A percentile compares a stretch with the other conserved stretches of the same genome.
Conservation (phyloP, 768 basidiomycete genomes). For the Mycena vitilis region DNA sequence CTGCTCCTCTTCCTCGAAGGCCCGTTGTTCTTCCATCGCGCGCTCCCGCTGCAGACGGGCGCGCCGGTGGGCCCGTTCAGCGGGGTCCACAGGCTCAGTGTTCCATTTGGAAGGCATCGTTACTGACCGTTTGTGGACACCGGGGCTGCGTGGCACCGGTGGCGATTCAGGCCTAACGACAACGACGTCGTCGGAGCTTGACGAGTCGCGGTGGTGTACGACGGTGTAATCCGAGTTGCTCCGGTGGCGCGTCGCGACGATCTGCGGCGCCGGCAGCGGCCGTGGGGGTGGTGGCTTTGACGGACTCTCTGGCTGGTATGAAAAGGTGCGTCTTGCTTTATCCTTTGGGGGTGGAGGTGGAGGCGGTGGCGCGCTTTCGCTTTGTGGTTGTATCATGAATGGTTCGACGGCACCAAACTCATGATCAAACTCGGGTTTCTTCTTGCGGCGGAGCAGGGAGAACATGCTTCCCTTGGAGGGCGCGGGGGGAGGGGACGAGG, state of each 20-base stretch:
- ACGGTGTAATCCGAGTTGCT: constrained; percentile 57
- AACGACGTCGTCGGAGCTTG: constrained; percentile 46
- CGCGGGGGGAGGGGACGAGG: constrained; percentile 19
- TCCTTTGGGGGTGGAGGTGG: constrained; percentile 64
- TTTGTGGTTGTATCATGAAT: constrained; percentile 35
- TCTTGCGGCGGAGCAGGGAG: constrained; percentile 55
- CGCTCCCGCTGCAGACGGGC: constrained; percentile 39
- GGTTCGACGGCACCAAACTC: constrained; percentile 34
- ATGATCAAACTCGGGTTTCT: constrained; percentile 44
- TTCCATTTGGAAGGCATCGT: constrained; percentile 36
- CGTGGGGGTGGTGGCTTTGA: constrained; percentile 15
- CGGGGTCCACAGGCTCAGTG: constrained; percentile 26
- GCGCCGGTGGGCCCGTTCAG: constrained; percentile 42
- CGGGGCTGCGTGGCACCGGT: constrained; percentile 24
- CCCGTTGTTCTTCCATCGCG: constrained; percentile 59
- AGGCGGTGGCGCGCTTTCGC: constrained; percentile 32
- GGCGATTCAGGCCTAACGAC: constrained; percentile 37
- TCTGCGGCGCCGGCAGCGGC: constrained; percentile 34
- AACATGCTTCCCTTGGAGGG: constrained; percentile 41
- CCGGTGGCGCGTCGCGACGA: constrained; percentile 42
- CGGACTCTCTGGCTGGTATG: constrained; percentile 12
- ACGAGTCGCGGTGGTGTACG: constrained; percentile 45
- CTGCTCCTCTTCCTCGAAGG: constrained; percentile 57
- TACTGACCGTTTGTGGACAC: constrained; percentile 28
- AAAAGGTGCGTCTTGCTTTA: constrained; percentile 38